phyloP scores from a whole-genome alignment of 495 filamentous ascomycete species.

The Cladorrhinum samala region DNA sequence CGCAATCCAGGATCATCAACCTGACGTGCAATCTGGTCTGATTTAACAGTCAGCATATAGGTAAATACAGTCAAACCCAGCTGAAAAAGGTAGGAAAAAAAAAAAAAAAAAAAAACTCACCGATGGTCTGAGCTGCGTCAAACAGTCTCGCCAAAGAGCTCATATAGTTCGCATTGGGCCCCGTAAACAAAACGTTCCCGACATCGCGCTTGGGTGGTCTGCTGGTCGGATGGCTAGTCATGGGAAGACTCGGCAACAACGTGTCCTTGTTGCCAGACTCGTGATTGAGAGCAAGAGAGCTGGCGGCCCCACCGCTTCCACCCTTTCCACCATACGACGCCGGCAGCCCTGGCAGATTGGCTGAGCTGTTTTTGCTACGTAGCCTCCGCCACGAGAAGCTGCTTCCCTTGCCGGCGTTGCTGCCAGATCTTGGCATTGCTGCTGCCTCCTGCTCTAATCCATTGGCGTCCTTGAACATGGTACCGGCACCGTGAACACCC shows the following conservation, averaged over 20 bases:
- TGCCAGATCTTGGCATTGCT: constrained; percentile 46
- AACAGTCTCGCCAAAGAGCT: constrained; percentile 82
- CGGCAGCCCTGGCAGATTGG: constrained; percentile 37
- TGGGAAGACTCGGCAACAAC: constrained; percentile 69
- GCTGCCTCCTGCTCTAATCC: constrained; percentile 26
- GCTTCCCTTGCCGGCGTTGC: constrained; percentile 60
- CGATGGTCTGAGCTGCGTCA: constrained; percentile 88
- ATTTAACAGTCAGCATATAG: constrained; percentile 10
- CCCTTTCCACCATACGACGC: constrained; percentile 40
- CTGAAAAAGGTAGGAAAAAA: background rate
- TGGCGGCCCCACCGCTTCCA: constrained; percentile 20
- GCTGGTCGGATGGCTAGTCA: constrained; percentile 63
- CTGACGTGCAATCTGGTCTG: constrained; percentile 94
- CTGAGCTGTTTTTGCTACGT: constrained; percentile 78
- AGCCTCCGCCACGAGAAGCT: constrained; percentile 78
- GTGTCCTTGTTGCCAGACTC: constrained; percentile 50
- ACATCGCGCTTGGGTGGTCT: constrained; percentile 61
- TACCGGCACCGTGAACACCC: constrained; percentile 62
- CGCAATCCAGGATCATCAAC: constrained; percentile 88
- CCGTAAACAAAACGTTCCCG: constrained; percentile 61
- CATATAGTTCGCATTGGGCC: constrained; percentile 88
- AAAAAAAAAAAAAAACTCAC: constrained; percentile 49
- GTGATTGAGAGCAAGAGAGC: constrained; percentile 34
- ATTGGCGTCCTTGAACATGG: constrained; percentile 61
- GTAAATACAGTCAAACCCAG: constrained; percentile 3